Base-by-base conservation (phyloP, 2,329 filamentous ascomycete species). In the Sordariomycetes sp. region DNA sequence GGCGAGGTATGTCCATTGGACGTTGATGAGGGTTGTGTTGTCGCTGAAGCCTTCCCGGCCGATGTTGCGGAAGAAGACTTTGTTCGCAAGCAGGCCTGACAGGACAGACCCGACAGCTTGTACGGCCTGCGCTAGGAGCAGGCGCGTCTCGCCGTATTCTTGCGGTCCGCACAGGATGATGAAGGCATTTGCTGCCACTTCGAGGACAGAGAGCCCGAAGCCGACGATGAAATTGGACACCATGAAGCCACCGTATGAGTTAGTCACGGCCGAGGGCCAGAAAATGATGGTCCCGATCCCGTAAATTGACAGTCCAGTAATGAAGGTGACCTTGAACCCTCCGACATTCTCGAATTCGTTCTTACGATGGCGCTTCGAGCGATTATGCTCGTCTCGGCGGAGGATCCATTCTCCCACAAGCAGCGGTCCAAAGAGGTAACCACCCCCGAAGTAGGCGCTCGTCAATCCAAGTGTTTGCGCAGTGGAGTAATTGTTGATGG, bases 1-100 rank as follows among this genome's bases (percentile, higher is more conserved):
- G 36, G 79, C 81, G n/a, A 92, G 70, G 46, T 92, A 92, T 0
- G 84, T 83, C 81, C 82, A 93, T 55, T 92, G 86, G 2, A 90
- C 82, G 40, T 82, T 77, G 41, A 83, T 70, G 4, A 92, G 66
- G 2, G 71, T 72, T 20, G 65, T 52, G 21, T 49, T 55, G 27
- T 45, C 48, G 11, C 33, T 45, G 15, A 25, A 38, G 9, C 42
- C 43, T 12, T 48, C 38, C 15, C 46, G 49, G 21, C 69, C 62
- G 8, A 83, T 68, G 10, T 68, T 61, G 19, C 65, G 68, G 58
- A 90, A 90, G 50, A 90, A 84, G 14, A 82, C 79, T 38, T 76
- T 79, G 26, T 83, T 73, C 6, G 83, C 84, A 9, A 92, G 63
- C 0, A 88, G 59, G 2, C 80, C 79, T 30, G 79, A 82, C 16